Percentiles rank a stretch among this genome's conserved stretches.
These are phyloP conservation scores for Prunella vulgaris DNA, from an alignment of 257 asterid species.

Conservation along the genomic window DNA sequence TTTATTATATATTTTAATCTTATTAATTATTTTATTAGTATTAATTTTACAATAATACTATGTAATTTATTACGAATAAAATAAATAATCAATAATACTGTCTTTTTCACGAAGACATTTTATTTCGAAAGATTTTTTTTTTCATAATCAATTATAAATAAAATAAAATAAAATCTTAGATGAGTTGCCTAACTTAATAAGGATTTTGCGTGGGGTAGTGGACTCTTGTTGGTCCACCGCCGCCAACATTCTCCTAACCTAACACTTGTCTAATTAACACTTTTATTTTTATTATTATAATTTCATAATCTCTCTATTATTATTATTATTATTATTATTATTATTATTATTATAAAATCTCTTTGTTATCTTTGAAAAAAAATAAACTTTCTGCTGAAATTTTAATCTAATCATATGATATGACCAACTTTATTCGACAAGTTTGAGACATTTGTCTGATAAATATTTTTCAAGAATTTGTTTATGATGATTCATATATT, in stretches of 20 bases:
- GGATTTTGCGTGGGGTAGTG: constrained; percentile 5
- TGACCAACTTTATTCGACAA: not conserved
- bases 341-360: not conserved
- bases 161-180: not conserved
- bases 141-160: not conserved
- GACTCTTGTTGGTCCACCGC: constrained; percentile 19
- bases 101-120: no score
- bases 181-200: not conserved
- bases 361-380: not conserved
- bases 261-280: constrained; percentile 28
- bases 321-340: not conserved
- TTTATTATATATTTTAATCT: no score
- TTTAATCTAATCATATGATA: not conserved
- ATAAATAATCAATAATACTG: no score
- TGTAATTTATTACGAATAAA: no score
- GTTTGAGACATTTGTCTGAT: not conserved
- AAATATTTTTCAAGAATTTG: not conserved
- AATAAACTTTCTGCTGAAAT: not conserved
- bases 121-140: no score
- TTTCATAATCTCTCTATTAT: not conserved
- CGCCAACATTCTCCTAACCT: constrained; percentile 22
- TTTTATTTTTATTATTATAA: not conserved
- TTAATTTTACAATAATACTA: no score
- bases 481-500: not conserved
- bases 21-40: no score